A percentile compares a stretch with the other conserved stretches of the same genome.
Evolutionary conservation across 441 rosid species (phyloP).

Genomic region (Croton laevigatus): DNA sequence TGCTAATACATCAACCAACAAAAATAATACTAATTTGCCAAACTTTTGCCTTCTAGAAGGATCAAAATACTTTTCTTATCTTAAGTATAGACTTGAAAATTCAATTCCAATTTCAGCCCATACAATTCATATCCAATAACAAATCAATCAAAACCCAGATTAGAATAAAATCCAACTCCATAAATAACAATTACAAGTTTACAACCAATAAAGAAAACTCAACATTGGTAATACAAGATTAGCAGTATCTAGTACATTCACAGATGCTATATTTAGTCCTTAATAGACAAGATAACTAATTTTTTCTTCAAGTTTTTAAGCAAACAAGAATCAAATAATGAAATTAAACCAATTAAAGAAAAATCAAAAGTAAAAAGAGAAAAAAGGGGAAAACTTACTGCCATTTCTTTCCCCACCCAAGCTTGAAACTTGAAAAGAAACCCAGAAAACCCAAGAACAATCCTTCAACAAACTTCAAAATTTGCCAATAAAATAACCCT

Average conservation of each 20-base stretch:
- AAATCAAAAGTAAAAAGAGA: not conserved
- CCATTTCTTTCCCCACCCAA: constrained; percentile 37
- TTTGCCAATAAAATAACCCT: constrained; percentile 15
- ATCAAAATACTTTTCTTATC: not conserved
- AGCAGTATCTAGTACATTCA: not conserved
- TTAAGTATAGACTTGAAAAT: not conserved
- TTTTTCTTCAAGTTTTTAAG: constrained; percentile 11
- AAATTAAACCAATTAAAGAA: not conserved
- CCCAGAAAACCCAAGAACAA: constrained; percentile 10
- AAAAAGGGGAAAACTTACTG: constrained; percentile 34
- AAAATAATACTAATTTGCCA: not conserved
- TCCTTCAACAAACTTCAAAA: not conserved
- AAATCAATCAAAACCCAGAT: constrained; percentile 10
- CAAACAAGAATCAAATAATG: constrained; percentile 9
- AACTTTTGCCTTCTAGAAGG: not conserved
- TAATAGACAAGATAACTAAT: constrained; percentile 1
- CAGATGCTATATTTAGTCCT: not conserved
- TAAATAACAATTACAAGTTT: constrained; percentile 7
- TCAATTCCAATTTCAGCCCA: not conserved
- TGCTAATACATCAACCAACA: constrained; percentile 1
- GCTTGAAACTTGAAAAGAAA: constrained; percentile 21
- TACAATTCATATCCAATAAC: constrained; percentile 3
- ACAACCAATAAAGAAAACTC: constrained; percentile 2
- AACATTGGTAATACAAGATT: constrained; percentile 14
- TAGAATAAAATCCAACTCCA: constrained; percentile 12